Base-by-base conservation (phyloP, 2,329 filamentous ascomycete genomes). In the Ilyonectria mors-panacis region DNA sequence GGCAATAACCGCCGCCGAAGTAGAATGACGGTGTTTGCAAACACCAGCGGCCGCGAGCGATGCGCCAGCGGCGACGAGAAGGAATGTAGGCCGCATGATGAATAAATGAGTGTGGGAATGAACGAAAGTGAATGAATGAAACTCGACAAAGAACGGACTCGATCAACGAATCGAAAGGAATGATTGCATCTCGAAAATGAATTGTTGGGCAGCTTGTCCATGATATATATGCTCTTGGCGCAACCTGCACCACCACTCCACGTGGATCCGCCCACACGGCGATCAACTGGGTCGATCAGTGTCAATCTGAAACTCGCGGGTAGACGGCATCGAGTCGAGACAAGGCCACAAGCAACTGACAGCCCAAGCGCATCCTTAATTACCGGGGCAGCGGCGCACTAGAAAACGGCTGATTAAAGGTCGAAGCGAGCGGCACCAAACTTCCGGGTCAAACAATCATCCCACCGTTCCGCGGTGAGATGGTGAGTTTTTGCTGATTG, bases 181-280 rank as follows among this genome's bases (percentile, higher is more conserved):
- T 42, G 51, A 26, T 39, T 63, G 44, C 53, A 50, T 12, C 51
- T 33, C 9, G 8, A 55, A 30, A 54, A 10, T 13, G 28, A 55
- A 54, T 12, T 19, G 17, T 15, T 37, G 33, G 30, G 17, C 13
- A 28, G 35, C n/a, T 45, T 28, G 37, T 12, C 15, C 33, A 21
- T 28, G 19, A 51, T 44, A 51, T 59, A 60, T 60, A 33, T 45
- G 3, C 23, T 13, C 15, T 21, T 21, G 21, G 13, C 39, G n/a
- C 8, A 8, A 8, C 15, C 19, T n/a, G 10, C 8, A 19, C 10
- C 28, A 15, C 10, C 3, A 26, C 8, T 35, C 17, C 4, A 17
- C 48, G 59, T 62, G 50, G 48, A 62, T 62, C 59, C 59, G 59
- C 59, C 59, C 59, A 62, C 59, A 47, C 37, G 6, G 39, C 23